phyloP scores from a whole-genome alignment of 805 yeast species.

The Myxozyma kluyveri region DNA sequence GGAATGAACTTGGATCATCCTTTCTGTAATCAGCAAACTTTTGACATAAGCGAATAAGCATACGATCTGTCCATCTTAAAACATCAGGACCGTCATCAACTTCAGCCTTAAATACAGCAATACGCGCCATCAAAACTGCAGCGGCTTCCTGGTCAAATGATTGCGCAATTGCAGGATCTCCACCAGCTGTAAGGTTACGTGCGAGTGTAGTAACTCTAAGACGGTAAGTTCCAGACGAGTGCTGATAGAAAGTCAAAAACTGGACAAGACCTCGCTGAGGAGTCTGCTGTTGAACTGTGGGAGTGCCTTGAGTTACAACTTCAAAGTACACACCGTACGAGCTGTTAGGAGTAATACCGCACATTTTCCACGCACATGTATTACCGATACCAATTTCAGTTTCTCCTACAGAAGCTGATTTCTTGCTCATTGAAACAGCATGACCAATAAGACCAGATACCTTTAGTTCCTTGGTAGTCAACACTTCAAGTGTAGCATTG shows the following conservation, averaged over 20 bases:
- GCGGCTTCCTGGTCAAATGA: constrained; percentile 99
- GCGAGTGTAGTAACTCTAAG: constrained; percentile 85
- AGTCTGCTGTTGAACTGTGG: constrained; percentile 30
- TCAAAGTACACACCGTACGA: constrained; percentile 90
- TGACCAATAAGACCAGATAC: constrained; percentile 93
- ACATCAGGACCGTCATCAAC: constrained; percentile 91
- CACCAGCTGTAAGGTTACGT: constrained; percentile 52
- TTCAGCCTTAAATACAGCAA: constrained; percentile 78
- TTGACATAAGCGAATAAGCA: constrained; percentile 83
- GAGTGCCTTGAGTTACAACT: constrained; percentile 41
- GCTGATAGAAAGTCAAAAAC: constrained; percentile 89
- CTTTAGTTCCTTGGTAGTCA: constrained; percentile 83
- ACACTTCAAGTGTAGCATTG: constrained; percentile 83
- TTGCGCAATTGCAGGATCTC: constrained; percentile 52
- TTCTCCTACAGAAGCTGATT: constrained; percentile 80
- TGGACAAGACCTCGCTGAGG: constrained; percentile 53
- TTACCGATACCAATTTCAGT: constrained; percentile 93
- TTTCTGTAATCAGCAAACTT: constrained; percentile 90
- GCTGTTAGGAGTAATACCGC: constrained; percentile 81
- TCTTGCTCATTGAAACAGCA: constrained; percentile 65
- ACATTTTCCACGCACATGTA: constrained; percentile 81
- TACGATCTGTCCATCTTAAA: constrained; percentile 90
- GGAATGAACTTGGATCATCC: constrained; percentile 77
- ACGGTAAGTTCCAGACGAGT: constrained; percentile 87
- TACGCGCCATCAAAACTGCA: constrained; percentile 86